These are phyloP conservation scores for Atalantia buxifolia DNA, from an alignment of 345 rosid species.

Conservation along the genomic window DNA sequence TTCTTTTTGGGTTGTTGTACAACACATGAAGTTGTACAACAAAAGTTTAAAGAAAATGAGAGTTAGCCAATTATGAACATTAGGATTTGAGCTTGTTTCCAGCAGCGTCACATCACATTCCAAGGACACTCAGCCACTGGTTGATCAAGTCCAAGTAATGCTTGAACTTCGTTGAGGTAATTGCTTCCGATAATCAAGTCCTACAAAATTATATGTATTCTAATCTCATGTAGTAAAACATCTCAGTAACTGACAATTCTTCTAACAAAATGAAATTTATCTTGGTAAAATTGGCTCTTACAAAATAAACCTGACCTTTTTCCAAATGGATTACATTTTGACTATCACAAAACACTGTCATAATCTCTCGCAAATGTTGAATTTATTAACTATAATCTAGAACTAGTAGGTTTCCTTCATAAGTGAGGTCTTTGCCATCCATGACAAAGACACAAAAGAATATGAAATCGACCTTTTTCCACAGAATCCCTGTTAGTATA, in stretches of 20 bases:
- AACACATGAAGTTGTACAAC: too few relatives aligned
- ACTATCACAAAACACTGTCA: background rate
- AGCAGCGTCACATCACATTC: background rate
- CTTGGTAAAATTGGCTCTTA: background rate
- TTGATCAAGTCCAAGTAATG: background rate
- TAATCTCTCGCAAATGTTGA: background rate
- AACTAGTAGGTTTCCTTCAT: background rate
- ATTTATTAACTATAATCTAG: background rate
- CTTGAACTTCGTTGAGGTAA: background rate
- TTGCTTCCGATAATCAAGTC: background rate
- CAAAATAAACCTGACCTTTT: background rate
- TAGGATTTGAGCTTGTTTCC: background rate
- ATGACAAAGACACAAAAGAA: background rate
- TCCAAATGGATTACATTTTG: background rate
- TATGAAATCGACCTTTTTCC: background rate
- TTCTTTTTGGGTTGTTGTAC: too few relatives aligned
- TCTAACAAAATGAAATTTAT: background rate
- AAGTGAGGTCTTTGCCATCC: background rate
- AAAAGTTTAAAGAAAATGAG: too few relatives aligned
- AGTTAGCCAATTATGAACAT: background rate
- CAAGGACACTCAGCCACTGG: background rate
- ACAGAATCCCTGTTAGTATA: background rate
- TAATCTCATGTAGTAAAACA: background rate
- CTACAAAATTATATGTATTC: background rate
- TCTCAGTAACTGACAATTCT: background rate